Conservation (phyloP, 495 filamentous ascomycete genomes). For the Opeltia flavorubescens region DNA sequence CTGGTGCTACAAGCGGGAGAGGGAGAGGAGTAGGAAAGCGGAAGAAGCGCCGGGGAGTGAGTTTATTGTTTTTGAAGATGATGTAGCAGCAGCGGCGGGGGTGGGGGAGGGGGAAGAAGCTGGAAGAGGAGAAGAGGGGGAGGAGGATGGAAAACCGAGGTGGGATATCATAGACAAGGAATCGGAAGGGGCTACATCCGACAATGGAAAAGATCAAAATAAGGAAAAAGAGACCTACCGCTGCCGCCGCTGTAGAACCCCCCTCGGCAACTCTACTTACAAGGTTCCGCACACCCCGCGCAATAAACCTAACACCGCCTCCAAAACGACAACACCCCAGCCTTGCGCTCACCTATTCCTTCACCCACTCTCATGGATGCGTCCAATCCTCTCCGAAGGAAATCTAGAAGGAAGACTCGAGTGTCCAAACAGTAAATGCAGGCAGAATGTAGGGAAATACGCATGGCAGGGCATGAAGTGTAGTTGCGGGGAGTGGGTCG, state of each 20-base stretch:
- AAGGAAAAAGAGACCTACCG: constrained; percentile 3
- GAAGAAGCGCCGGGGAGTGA: constrained; percentile 59
- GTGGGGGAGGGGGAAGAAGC: constrained; percentile 1
- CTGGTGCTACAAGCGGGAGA: constrained; percentile 72
- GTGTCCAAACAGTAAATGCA: constrained; percentile 66
- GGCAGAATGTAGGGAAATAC: constrained; percentile 73
- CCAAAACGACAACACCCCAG: constrained; percentile 4
- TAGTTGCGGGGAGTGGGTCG: constrained; percentile 79
- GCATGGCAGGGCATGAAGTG: constrained; percentile 93
- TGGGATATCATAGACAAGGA: too few species aligned
- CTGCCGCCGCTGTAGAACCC: constrained; percentile 26
- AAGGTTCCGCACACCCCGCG: constrained; percentile 37
- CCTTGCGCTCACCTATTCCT: constrained; percentile 74
- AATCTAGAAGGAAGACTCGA: constrained; percentile 68
- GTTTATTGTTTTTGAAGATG: constrained; percentile 74
- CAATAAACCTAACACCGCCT: not conserved
- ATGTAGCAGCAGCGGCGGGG: constrained; percentile 29
- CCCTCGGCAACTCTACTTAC: constrained; percentile 48
- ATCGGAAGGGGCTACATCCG: too few species aligned
- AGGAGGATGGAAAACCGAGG: too few species aligned
- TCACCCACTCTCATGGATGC: constrained; percentile 91
- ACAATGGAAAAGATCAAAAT: not conserved
- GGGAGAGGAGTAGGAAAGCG: constrained; percentile 56
- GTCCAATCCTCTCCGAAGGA: constrained; percentile 58
- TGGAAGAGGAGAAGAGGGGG: not conserved